Base-by-base conservation (phyloP, 1,284 basidiomycete species). In the Lentinula novae-zelandiae region DNA sequence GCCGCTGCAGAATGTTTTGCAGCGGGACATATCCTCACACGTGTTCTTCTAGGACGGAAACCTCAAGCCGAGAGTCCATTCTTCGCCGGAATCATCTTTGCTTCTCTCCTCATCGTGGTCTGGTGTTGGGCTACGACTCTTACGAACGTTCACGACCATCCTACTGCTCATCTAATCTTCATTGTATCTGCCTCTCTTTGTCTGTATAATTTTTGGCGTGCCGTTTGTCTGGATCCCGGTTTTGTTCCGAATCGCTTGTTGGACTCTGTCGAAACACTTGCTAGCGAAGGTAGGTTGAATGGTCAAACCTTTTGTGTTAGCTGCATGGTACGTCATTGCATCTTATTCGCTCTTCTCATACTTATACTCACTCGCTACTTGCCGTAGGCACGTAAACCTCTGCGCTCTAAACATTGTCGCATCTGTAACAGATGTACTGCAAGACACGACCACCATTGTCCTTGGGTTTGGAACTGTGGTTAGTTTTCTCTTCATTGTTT, bases 401-500 rank as follows among this genome's bases (percentile, higher is more conserved):
- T 99, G 22, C 85, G 96, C 6, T 96, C 93, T 27, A 98, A 97
- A 73, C 97, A 99, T 72, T 98, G 96, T 76, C 86, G 95, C 13
- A 81, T 92, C 38, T 98, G 96, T 71, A 90, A 96, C 67, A 87
- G 88, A 61, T 99, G 97, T 70, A 83, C 96, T 15, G 93, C 91
- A 6, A 81, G 93, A 54, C 92, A 89, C 69, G 95, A 98, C 70
- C 95, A 98, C 69, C 96, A 98, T 70, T 98, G 96, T 69, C 97
- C 97, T 7, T 99, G 96, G 96, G 89, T 98, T n/a, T 97, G 95
- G 92, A 98, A 98, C 75, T 98, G 96, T 72, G 87, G 92, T 93
- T 71, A 48, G 89, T 77, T 3, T 13, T 20, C n/a, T 34, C 56
- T 38, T 7, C n/a, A 15, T 48, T 53, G n/a, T 15, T 40, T 3